A percentile compares a stretch with the other conserved stretches of the same genome.
Conservation (phyloP, 352 stramenopile genomes). For the Globisporangium yorkense region DNA sequence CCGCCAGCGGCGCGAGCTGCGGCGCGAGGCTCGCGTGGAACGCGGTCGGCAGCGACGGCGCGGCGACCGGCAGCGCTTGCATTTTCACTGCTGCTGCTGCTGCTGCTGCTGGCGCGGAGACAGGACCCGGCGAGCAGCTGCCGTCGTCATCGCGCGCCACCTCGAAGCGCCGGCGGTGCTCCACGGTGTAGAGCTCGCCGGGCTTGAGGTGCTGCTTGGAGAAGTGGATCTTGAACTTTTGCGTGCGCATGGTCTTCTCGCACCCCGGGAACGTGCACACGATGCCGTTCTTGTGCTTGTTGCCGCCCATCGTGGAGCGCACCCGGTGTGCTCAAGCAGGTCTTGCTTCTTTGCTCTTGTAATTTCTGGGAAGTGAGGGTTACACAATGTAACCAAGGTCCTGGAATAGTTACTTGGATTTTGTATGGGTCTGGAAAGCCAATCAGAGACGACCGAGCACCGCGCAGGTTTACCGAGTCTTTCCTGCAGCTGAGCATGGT, state of each 20-base stretch:
- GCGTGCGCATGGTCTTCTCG: slow-evolving; percentile 80
- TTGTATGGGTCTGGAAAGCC: too few relatives aligned
- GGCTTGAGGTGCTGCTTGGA: slow-evolving; percentile 68
- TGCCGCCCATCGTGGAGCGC: slow-evolving; percentile 49
- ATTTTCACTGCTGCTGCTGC: background rate
- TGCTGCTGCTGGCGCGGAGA: slow-evolving; percentile 7
- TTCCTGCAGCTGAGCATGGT: too few relatives aligned
- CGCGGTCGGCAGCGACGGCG: background rate
- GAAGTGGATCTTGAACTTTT: slow-evolving; percentile 87
- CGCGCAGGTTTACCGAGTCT: too few relatives aligned
- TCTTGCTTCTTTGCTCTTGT: background rate
- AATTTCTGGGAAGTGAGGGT: too few relatives aligned
- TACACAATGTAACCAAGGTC: too few relatives aligned
- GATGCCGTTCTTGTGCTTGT: slow-evolving; percentile 89
- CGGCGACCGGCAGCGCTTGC: background rate
- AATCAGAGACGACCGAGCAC: too few relatives aligned
- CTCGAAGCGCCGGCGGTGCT: slow-evolving; percentile 73
- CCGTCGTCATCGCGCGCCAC: slow-evolving; percentile 56
- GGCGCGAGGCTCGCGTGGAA: background rate
- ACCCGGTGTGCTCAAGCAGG: background rate
- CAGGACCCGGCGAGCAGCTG: too few relatives aligned
- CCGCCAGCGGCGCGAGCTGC: background rate
- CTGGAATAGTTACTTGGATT: too few relatives aligned
- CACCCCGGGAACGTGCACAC: slow-evolving; percentile 76
- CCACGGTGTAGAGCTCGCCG: slow-evolving; percentile 70